A percentile compares a stretch with the other conserved stretches of the same genome.
Evolutionary conservation across 2,329 filamentous ascomycete genomes (phyloP).

Genomic region (Arthrobotrys conoides): DNA sequence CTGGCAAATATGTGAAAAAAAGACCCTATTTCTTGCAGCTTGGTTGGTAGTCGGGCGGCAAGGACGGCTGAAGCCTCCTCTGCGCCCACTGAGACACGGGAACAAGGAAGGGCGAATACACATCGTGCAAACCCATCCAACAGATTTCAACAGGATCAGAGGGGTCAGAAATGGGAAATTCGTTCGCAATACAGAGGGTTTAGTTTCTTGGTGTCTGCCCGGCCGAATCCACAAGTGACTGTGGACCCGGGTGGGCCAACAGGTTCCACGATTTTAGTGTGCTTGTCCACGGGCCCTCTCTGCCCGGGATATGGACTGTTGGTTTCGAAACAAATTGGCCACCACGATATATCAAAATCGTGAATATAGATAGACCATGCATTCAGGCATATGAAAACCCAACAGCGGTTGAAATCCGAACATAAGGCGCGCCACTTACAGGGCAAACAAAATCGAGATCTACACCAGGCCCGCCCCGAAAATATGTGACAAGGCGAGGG

Average conservation of each 20-base stretch:
- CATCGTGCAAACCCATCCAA: slow-evolving; percentile 48
- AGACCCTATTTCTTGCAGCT: slow-evolving; percentile 11
- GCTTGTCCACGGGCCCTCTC: slow-evolving; percentile 26
- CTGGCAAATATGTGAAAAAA: slow-evolving; percentile 9
- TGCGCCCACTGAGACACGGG: slow-evolving; percentile 60
- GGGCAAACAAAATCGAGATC: slow-evolving; percentile 60
- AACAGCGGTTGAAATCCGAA: background rate
- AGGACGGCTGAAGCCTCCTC: slow-evolving; percentile 58
- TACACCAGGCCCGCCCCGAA: slow-evolving; percentile 52
- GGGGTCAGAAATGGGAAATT: slow-evolving; percentile 17
- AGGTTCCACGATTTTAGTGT: slow-evolving; percentile 4
- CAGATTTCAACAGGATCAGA: slow-evolving; percentile 48
- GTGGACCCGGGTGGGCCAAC: slow-evolving; percentile 20
- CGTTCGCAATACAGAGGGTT: slow-evolving; percentile 8
- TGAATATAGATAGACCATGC: background rate
- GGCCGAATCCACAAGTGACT: slow-evolving; percentile 24
- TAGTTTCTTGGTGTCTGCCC: slow-evolving; percentile 10
- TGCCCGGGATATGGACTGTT: slow-evolving; percentile 17
- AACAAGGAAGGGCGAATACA: slow-evolving; percentile 48
- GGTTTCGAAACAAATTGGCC: slow-evolving; percentile 43
- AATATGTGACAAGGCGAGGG: slow-evolving; percentile 47
- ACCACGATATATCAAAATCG: background rate
- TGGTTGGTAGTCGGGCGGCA: slow-evolving; percentile 44
- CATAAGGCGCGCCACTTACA: slow-evolving; percentile 33
- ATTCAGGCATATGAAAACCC: background rate